Conservation (phyloP, 345 rosid species). For the Geranium brycei region DNA sequence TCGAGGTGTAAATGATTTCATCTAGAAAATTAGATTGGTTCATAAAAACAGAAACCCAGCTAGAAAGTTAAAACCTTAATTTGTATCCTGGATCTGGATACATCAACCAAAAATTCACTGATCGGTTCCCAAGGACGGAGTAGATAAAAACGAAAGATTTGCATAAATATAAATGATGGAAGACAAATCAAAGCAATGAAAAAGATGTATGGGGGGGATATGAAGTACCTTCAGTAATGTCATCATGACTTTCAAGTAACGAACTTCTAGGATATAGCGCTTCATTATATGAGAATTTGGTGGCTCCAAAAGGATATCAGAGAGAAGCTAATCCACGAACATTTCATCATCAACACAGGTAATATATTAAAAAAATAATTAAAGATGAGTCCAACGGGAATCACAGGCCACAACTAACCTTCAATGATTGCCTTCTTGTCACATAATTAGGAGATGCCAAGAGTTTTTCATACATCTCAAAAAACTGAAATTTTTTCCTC, state of each 20-base stretch:
- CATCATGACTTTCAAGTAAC: slow-evolving; percentile 84
- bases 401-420: slow-evolving; percentile 37
- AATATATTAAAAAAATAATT: slow-evolving; percentile 4
- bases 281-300: slow-evolving; percentile 84
- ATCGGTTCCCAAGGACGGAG: too few species aligned
- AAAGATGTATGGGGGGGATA: not conserved
- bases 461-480: slow-evolving; percentile 67
- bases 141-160: too few species aligned
- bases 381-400: slow-evolving; percentile 1
- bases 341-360: not conserved
- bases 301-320: slow-evolving; percentile 85
- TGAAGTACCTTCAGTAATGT: slow-evolving; percentile 57
- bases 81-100: too few species aligned
- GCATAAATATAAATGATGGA: too few species aligned
- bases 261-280: slow-evolving; percentile 82
- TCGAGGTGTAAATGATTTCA: too few species aligned
- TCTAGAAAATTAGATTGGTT: too few species aligned
- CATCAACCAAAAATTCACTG: too few species aligned
- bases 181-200: too few species aligned
- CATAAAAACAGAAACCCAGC: too few species aligned
- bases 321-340: slow-evolving; percentile 47
- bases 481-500: slow-evolving; percentile 53
- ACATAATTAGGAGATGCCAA: slow-evolving; percentile 83
- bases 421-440: slow-evolving; percentile 91
- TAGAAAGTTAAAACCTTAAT: too few species aligned